Percentiles rank a stretch among this genome's conserved stretches.
Evolutionary conservation across 805 yeast species (phyloP).

Genomic region (Kuraishia capsulata): DNA sequence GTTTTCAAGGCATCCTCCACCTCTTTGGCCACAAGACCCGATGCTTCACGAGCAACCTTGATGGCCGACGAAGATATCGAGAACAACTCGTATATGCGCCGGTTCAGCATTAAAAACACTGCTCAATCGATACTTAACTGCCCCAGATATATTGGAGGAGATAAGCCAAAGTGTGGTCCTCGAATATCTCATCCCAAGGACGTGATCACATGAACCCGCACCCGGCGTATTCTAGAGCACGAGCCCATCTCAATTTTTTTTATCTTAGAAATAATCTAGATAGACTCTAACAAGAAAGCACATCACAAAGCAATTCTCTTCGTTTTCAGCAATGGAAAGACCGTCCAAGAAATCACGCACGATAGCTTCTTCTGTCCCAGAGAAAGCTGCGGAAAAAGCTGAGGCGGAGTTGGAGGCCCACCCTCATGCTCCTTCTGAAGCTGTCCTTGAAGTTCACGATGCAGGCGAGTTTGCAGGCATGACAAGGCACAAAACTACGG

Average conservation of each 20-base stretch:
- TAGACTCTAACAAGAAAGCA: no score
- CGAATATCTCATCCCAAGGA: background rate
- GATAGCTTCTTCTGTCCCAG: conserved; percentile 46
- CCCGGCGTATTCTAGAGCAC: no score
- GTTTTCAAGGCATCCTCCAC: conserved; percentile 8
- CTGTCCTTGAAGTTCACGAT: conserved; percentile 43
- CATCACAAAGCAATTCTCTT: no score
- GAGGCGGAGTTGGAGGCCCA: conserved; percentile 42
- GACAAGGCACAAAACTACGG: conserved; percentile 56
- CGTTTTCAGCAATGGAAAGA: no score
- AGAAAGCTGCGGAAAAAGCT: conserved; percentile 58
- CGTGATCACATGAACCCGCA: background rate
- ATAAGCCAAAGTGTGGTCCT: no score
- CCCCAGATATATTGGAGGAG: background rate
- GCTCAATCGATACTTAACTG: background rate
- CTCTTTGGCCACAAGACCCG: conserved; percentile 7
- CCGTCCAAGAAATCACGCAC: conserved; percentile 39
- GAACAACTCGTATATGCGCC: conserved; percentile 2
- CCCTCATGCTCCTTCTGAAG: conserved; percentile 30
- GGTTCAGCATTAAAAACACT: conserved; percentile 1
- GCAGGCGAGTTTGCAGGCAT: conserved; percentile 53
- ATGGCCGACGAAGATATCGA: conserved; percentile 15
- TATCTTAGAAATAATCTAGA: no score
- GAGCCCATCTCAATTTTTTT: background rate
- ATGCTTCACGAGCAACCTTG: conserved; percentile 15